Evolutionary conservation across 306 rosid species (phyloP), one percentile per base, ranked within the genome.

Genomic region (Quercus variabilis): DNA sequence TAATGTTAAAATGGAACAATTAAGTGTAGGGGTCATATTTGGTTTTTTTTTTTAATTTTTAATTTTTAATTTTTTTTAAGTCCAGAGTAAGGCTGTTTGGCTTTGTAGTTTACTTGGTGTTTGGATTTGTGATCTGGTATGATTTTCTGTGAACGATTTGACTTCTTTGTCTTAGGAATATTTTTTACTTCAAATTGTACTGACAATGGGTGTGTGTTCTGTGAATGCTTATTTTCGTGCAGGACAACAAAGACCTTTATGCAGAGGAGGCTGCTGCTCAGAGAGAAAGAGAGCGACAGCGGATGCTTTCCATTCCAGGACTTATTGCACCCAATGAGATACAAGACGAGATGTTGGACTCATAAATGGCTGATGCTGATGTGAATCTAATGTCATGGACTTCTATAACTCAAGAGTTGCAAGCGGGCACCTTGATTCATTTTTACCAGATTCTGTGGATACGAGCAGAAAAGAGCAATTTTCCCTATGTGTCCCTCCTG

Each of bases 191-290:
- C 54, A 43, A 68, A 35, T 71, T 81, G 54, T 12, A 49, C 15
- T 49, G 54, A 46, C 15, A 46, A 11, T 11, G 52, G 52, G 15
- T 46, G 52, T 9, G 52, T 11, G 15, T 38, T 38, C 15, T 46
- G 52, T 46, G 15, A 49, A 49, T 49, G 33, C 71, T 78, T 25
- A 71, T 76, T 71, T 28, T 71, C 10, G 46, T 87, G 73, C 91
- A 96, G 98, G 99, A 93, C 82, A 96, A 96, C 85, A 96, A 96
- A 76, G 99, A 96, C 85, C 93, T 96, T 21, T 93, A 93, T 74
- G 98, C 98, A 3, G 99, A 96, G 84, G 99, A 96, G 85, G 97
- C 99, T 58, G 97, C 99, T 54, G 97, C 89, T 76, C 98, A 93
- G 89, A 89, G 91, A 73, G 99, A 96, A 85, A 90, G 92, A 81